Conservation (phyloP, 768 basidiomycete species). For the Mycena haematopus region DNA sequence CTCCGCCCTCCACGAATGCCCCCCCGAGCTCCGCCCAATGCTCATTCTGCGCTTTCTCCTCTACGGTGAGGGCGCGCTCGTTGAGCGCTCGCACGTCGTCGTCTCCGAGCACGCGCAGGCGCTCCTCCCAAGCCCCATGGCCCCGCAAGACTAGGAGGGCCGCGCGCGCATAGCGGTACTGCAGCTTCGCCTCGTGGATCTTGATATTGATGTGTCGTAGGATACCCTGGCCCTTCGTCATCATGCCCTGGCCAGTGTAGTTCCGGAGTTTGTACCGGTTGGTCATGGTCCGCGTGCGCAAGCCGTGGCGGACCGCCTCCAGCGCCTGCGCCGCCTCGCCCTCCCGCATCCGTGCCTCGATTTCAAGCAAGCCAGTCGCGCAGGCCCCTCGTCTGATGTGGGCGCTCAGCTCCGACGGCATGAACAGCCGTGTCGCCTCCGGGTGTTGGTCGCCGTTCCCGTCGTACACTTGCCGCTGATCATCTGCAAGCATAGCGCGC, state of each 20-base stretch:
- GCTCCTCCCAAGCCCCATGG: no score
- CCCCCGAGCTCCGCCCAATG: no score
- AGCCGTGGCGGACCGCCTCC: neutral
- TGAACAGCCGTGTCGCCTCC: neutral
- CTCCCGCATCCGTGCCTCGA: neutral
- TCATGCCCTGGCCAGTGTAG: neutral
- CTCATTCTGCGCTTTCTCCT: no score
- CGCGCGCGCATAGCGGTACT: no score
- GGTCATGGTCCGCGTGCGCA: no score
- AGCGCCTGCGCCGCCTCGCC: conserved; percentile 1
- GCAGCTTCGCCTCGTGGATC: neutral
- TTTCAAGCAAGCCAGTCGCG: neutral
- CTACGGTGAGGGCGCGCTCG: no score
- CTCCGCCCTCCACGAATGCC: no score
- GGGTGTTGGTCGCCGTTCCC: neutral
- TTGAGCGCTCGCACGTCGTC: no score
- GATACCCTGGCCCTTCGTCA: neutral
- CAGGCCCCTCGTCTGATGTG: neutral
- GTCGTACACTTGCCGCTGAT: neutral
- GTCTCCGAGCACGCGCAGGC: no score
- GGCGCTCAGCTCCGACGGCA: neutral
- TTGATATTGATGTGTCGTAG: neutral
- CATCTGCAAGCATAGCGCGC: neutral
- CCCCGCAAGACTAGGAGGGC: no score
- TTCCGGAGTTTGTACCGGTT: no score